phyloP scores from a whole-genome alignment of 2,329 filamentous ascomycete species.

The Pseudogymnoascus verrucosus region DNA sequence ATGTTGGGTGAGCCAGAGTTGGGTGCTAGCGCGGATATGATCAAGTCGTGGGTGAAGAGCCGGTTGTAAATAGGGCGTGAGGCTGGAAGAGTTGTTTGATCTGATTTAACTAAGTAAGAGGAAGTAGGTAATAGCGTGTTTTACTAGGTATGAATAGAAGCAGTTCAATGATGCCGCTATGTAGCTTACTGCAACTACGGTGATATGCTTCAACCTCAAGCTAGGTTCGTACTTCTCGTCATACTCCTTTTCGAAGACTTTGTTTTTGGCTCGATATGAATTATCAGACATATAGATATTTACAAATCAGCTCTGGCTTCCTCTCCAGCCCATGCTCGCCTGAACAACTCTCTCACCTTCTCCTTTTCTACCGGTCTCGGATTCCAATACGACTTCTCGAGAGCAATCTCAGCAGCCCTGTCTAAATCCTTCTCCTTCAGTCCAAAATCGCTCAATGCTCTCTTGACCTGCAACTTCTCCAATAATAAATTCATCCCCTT shows the following conservation, averaged over 20 bases:
- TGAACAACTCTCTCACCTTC: constrained; percentile 46
- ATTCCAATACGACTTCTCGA: constrained; percentile 52
- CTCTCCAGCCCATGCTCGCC: constrained; percentile 54
- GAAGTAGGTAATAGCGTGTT: not conserved
- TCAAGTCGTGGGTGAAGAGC: constrained; percentile 20
- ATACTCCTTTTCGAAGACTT: no score
- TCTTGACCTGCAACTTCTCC: constrained; percentile 43
- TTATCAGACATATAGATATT: not conserved
- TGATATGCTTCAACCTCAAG: constrained; percentile 13
- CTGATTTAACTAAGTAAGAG: not conserved
- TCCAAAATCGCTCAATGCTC: constrained; percentile 44
- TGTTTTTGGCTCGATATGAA: no score
- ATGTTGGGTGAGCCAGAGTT: constrained; percentile 18
- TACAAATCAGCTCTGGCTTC: constrained; percentile 44
- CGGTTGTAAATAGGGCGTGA: constrained; percentile 15
- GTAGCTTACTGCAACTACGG: constrained; percentile 11
- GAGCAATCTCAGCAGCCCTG: constrained; percentile 49
- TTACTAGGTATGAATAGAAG: constrained; percentile 1
- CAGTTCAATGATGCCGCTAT: not conserved
- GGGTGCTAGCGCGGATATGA: constrained; percentile 18
- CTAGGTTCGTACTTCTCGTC: no score
- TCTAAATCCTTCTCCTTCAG: constrained; percentile 54
- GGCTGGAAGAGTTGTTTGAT: not conserved
- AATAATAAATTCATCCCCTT: constrained; percentile 49
- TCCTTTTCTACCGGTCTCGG: constrained; percentile 45